Evolutionary conservation across 225 moss, liverwort and hornwort species (phyloP).

Genomic region (Lunularia cruciata): DNA sequence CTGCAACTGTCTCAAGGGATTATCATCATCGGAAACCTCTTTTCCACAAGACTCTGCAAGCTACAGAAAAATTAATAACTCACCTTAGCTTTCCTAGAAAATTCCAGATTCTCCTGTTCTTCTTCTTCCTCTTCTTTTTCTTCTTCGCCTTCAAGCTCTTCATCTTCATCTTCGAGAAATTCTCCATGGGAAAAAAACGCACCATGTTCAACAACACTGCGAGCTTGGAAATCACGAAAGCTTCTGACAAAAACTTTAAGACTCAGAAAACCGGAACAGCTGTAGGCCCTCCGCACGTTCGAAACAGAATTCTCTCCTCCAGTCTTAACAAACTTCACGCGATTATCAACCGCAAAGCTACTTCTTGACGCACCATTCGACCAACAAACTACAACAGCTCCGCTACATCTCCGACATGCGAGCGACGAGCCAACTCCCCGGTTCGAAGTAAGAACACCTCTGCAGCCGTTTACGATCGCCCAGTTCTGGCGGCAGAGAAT

Average conservation of each 20-base stretch:
- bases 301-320: neutral
- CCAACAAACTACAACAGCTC: neutral
- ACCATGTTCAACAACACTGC: neutral
- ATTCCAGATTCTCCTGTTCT: neutral
- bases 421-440: neutral
- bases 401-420: neutral
- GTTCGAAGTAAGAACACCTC: neutral
- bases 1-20: neutral
- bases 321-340: too few relatives aligned
- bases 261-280: neutral
- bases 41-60: neutral
- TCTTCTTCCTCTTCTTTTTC: too few relatives aligned
- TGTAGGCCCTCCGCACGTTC: neutral
- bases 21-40: too few relatives aligned
- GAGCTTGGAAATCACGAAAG: constrained; percentile 5
- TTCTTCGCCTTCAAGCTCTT: neutral
- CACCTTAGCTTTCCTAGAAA: constrained; percentile 14
- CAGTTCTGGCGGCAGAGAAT: neutral
- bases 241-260: neutral
- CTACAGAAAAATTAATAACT: neutral
- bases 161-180: neutral
- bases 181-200: constrained; percentile 9
- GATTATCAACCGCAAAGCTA: neutral
- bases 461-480: neutral
- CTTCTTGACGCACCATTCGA: neutral